Conservation (phyloP, 2,329 filamentous ascomycete genomes). For the Fonsecaea pedrosoi region DNA sequence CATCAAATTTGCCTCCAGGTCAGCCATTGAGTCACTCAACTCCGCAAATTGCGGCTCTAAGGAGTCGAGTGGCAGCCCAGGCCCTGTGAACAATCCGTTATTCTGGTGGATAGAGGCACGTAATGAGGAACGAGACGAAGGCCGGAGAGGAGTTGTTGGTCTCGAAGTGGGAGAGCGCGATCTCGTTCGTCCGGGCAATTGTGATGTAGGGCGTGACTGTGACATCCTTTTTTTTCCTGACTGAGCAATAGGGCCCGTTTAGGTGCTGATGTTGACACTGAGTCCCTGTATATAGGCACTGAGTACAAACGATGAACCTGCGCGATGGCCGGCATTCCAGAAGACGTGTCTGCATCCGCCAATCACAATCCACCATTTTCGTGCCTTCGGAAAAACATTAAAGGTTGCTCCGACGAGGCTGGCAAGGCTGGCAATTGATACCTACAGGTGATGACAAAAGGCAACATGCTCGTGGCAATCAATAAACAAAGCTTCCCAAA, state of each 20-base stretch:
- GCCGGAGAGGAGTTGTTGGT: slow-evolving; percentile 89
- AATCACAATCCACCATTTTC: not conserved
- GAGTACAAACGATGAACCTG: too few relatives aligned
- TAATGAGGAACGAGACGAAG: slow-evolving; percentile 86
- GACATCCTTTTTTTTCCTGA: slow-evolving; percentile 13
- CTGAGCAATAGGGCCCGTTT: not conserved
- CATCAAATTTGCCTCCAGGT: slow-evolving; percentile 96
- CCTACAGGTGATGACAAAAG: not conserved
- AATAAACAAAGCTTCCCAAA: not conserved
- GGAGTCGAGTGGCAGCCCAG: slow-evolving; percentile 66
- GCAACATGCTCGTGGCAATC: not conserved
- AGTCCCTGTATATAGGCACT: not conserved
- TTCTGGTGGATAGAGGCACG: slow-evolving; percentile 70
- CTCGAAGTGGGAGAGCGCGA: slow-evolving; percentile 72
- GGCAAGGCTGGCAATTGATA: slow-evolving; percentile 6
- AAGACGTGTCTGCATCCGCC: slow-evolving; percentile 14
- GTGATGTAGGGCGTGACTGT: slow-evolving; percentile 21
- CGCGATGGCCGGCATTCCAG: not conserved
- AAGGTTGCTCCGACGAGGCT: slow-evolving; percentile 10
- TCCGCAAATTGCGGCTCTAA: slow-evolving; percentile 93
- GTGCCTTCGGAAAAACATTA: slow-evolving; percentile 1
- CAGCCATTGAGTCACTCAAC: slow-evolving; percentile 89
- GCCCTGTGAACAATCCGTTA: slow-evolving; percentile 59
- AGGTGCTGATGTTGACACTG: not conserved
- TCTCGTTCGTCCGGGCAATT: slow-evolving; percentile 54